Evolutionary conservation across 2,329 filamentous ascomycete genomes (phyloP).

Genomic region (Colletotrichum truncatum): DNA sequence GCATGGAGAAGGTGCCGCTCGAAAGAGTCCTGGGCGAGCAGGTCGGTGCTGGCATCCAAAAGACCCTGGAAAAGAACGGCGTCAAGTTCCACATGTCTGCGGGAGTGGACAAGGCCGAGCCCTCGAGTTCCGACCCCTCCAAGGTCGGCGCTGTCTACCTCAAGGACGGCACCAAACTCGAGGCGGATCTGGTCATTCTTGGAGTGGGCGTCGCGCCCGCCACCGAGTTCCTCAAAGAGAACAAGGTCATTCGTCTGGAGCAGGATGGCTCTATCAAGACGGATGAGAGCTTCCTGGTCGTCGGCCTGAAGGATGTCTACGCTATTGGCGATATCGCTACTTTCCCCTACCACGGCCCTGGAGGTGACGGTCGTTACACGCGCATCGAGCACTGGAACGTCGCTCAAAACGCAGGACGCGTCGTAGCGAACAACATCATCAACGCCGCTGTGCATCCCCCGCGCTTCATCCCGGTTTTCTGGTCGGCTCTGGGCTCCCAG

Average conservation of each 20-base stretch:
- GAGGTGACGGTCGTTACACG: conserved; percentile 75
- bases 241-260: conserved; percentile 74
- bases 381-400: conserved; percentile 99
- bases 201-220: conserved; percentile 90
- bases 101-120: conserved; percentile 82
- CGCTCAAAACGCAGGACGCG: conserved; percentile 89
- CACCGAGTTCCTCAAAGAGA: conserved; percentile 82
- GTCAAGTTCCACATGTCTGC: conserved; percentile 89
- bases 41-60: conserved; percentile 84
- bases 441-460: conserved; percentile 69
- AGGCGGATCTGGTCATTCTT: conserved; percentile 90
- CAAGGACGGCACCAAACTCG: conserved; percentile 85
- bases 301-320: conserved; percentile 83
- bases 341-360: conserved; percentile 92
- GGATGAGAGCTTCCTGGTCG: conserved; percentile 81
- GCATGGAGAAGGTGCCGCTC: conserved; percentile 87
- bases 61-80: conserved; percentile 82
- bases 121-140: conserved; percentile 72
- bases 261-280: conserved; percentile 87
- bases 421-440: conserved; percentile 80
- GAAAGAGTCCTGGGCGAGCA: conserved; percentile 85
- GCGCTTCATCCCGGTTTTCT: conserved; percentile 92
- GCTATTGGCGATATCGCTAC: conserved; percentile 96
- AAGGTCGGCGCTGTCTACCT: conserved; percentile 84
- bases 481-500: conserved; percentile 91